These are phyloP conservation scores for Capronia epimyces DNA, from an alignment of 2,329 filamentous ascomycete genomes.

Conservation along the genomic window DNA sequence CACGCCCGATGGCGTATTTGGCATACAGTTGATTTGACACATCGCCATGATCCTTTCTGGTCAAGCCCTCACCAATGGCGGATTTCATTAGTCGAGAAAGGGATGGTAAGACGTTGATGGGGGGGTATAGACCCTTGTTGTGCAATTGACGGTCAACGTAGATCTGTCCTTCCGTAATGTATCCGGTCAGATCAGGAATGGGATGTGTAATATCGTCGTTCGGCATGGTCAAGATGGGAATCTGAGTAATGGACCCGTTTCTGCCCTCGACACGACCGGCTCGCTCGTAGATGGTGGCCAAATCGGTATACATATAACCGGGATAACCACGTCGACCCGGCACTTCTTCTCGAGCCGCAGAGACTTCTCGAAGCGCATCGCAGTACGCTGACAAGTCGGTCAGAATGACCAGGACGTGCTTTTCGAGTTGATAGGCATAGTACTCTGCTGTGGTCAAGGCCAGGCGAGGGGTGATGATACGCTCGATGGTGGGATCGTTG, in stretches of 20 bases:
- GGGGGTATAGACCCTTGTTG: constrained; percentile 97
- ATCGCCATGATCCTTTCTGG: constrained; percentile 92
- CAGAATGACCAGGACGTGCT: constrained; percentile 97
- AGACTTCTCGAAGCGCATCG: constrained; percentile 97
- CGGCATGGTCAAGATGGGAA: constrained; percentile 98
- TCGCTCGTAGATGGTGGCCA: constrained; percentile 99
- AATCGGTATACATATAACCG: constrained; percentile 99
- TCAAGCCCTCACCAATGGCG: constrained; percentile 95
- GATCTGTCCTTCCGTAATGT: constrained; percentile 98
- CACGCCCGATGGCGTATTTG: constrained; percentile 98
- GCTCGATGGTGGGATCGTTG: constrained; percentile 98
- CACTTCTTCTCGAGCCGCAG: constrained; percentile 95
- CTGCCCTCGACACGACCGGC: constrained; percentile 94
- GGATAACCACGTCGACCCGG: constrained; percentile 98
- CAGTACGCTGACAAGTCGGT: constrained; percentile 98
- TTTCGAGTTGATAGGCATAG: constrained; percentile 99
- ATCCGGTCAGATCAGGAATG: constrained; percentile 96
- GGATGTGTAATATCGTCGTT: constrained; percentile 99
- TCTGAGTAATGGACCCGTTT: constrained; percentile 98
- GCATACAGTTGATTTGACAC: constrained; percentile 99
- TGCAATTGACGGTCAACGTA: constrained; percentile 88
- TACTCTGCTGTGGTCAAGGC: constrained; percentile 98
- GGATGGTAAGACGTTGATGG: constrained; percentile 96
- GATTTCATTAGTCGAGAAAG: constrained; percentile 99
- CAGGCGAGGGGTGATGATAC: constrained; percentile 98